phyloP scores from a whole-genome alignment of 139 green algal species.

The Volvox africanus region DNA sequence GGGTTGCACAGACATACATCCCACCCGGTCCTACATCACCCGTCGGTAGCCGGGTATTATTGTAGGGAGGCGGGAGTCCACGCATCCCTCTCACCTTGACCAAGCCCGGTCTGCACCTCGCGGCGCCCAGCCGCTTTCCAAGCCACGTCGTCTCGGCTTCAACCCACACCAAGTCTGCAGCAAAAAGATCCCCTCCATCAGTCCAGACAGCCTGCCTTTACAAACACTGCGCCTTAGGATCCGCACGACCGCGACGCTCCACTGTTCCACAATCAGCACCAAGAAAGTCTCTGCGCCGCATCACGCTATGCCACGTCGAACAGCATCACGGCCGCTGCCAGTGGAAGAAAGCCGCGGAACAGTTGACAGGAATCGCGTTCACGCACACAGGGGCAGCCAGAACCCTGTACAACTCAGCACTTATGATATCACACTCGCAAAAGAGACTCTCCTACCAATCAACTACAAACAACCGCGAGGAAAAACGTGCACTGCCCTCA shows the following conservation, averaged over 20 bases:
- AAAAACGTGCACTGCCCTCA: background rate
- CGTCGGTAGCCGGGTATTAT: background rate
- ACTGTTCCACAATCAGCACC: background rate
- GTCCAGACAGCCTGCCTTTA: background rate
- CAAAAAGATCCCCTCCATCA: too few relatives aligned
- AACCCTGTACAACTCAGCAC: constrained; percentile 10
- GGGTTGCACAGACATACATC: too few relatives aligned
- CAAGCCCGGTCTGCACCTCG: background rate
- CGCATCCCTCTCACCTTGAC: background rate
- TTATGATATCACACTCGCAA: constrained; percentile 23
- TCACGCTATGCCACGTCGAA: background rate
- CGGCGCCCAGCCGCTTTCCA: constrained; percentile 1
- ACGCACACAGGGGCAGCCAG: background rate
- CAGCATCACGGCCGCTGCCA: background rate
- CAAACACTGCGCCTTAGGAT: background rate
- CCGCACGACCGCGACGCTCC: background rate
- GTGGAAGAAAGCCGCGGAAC: background rate
- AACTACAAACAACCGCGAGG: constrained; percentile 14
- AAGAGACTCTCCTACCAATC: constrained; percentile 9
- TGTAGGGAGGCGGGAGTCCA: background rate
- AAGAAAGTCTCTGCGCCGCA: background rate
- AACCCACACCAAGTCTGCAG: too few relatives aligned
- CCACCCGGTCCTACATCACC: background rate
- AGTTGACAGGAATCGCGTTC: background rate
- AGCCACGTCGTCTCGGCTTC: background rate